A percentile compares a stretch with the other conserved stretches of the same genome.
Conservation (phyloP, 768 basidiomycete species). For the Xerocomus spinulosus region DNA sequence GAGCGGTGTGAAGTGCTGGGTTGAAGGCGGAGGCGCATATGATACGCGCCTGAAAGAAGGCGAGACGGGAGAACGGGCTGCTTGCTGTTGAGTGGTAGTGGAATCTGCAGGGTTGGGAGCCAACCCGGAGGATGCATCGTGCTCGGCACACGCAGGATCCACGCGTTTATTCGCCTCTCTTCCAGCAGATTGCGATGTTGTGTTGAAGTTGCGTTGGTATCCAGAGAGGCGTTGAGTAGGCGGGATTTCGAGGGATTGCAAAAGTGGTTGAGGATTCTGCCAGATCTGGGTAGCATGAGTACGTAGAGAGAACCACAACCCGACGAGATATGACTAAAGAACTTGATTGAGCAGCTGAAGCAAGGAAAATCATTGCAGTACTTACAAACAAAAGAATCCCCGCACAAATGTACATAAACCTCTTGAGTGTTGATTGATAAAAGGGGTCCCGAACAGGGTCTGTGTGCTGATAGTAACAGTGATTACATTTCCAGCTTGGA, state of each 20-base stretch:
- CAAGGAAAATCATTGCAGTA: conserved; percentile 12
- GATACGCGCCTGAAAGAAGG: conserved; percentile 52
- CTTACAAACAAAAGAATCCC: conserved; percentile 83
- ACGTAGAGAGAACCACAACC: conserved; percentile 96
- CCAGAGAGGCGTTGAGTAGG: conserved; percentile 51
- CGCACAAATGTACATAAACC: conserved; percentile 95
- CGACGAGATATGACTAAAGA: conserved; percentile 86
- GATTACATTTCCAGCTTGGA: conserved; percentile 75
- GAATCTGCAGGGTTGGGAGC: conserved; percentile 28
- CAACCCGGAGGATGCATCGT: conserved; percentile 34
- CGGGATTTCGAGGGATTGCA: conserved; percentile 62
- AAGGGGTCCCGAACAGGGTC: conserved; percentile 92
- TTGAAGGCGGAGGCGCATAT: conserved; percentile 41
- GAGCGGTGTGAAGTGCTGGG: conserved; percentile 53
- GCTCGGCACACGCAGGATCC: conserved; percentile 33
- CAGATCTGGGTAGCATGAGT: conserved; percentile 99
- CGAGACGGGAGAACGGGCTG: conserved; percentile 32
- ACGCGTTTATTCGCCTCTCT: conserved; percentile 42
- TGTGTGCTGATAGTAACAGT: conserved; percentile 93
- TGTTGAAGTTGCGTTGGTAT: conserved; percentile 49
- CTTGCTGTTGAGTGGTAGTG: conserved; percentile 13
- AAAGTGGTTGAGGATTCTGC: conserved; percentile 90
- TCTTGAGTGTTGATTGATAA: conserved; percentile 93
- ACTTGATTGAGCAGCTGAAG: conserved; percentile 3
- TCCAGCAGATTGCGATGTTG: conserved; percentile 6